Evolutionary conservation across 2,329 filamentous ascomycete genomes (phyloP).

Genomic region (Xylaria sp.): DNA sequence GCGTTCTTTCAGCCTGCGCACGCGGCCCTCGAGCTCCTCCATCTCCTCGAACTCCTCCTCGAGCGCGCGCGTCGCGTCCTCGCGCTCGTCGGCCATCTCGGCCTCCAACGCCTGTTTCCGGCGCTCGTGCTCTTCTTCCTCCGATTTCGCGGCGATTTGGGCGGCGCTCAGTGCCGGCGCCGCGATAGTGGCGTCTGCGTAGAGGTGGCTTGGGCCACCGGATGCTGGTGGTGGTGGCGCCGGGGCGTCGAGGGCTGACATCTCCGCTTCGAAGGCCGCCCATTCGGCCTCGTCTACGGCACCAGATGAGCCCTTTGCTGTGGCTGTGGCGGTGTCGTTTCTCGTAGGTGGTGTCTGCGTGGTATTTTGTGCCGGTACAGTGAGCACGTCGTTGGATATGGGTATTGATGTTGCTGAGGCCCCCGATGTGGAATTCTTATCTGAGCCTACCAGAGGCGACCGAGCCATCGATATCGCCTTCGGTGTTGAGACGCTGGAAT

Average conservation of each 20-base stretch:
- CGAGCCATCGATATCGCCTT: constrained; percentile 52
- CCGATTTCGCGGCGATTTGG: constrained; percentile 67
- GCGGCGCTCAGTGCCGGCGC: constrained; percentile 74
- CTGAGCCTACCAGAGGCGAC: constrained; percentile 52
- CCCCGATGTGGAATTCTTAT: constrained; percentile 29
- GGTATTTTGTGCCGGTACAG: constrained; percentile 23
- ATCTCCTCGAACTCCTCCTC: constrained; percentile 86
- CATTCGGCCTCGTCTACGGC: constrained; percentile 79
- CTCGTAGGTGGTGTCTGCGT: constrained; percentile 9
- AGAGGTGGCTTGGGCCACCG: constrained; percentile 43
- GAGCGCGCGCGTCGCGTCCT: constrained; percentile 78
- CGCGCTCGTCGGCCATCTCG: constrained; percentile 73
- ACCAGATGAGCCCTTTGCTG: constrained; percentile 23
- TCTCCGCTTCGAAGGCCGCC: constrained; percentile 87
- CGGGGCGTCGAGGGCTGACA: constrained; percentile 59
- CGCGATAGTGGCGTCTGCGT: constrained; percentile 69
- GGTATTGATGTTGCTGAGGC: constrained; percentile 33
- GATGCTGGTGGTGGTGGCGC: constrained; percentile 36
- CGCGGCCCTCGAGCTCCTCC: constrained; percentile 79
- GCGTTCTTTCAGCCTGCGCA: constrained; percentile 74
- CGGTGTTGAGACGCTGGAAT: constrained; percentile 58
- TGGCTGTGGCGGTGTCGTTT: not conserved
- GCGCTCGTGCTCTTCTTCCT: constrained; percentile 61
- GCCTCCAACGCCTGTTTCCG: constrained; percentile 65
- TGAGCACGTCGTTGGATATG: constrained; percentile 43